Base-by-base conservation (phyloP, 2,329 filamentous ascomycete species). In the Penicillium olsonii region DNA sequence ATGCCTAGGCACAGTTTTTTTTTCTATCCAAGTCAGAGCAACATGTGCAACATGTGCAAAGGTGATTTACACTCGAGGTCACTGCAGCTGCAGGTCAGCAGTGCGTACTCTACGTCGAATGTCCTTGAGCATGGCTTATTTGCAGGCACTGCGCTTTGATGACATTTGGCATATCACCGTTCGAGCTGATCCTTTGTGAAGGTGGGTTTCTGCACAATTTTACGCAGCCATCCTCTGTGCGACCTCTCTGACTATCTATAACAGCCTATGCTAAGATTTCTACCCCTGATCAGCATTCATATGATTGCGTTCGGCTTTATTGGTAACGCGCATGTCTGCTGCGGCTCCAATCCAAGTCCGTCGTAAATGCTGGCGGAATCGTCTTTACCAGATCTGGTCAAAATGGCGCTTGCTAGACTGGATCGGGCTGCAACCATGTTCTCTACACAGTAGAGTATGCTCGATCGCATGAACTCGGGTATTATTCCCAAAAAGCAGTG, bases 91-190 rank as follows among this genome's bases (percentile, higher is more conserved):
- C 14, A 39, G 37, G 22, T 39, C 2, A 27, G 37, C 26, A 11
- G 9, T 29, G 12, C 26, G 26, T 29, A 5, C 26, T 10, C 26
- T 29, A 29, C 26, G 20, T 39, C 37, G 20, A 26, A 2, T 39
- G 5, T 39, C 2, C 37, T 39, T 26, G 22, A 17, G 14, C 22
- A 26, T 27, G 14, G 48, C 17, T 39, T 54, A 47, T 31, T 54
- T 54, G 19, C 44, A 26, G 20, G 14, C 38, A 41, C 22, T 11
- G 38, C 24, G 38, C 38, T 18, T 11, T 29, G 38, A 31, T 6
- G 22, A 27, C 3, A 31, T 31, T 31, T 41, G n/a, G 38, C 14
- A 41, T 41, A 41, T 41, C 38, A 29, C 24, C 14, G 38, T 29
- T 41, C 38, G n/a, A 18, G 17, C 38, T 5, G 38, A 41, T 41